phyloP scores from a whole-genome alignment of 768 basidiomycete species.

The Royoungia palumana region DNA sequence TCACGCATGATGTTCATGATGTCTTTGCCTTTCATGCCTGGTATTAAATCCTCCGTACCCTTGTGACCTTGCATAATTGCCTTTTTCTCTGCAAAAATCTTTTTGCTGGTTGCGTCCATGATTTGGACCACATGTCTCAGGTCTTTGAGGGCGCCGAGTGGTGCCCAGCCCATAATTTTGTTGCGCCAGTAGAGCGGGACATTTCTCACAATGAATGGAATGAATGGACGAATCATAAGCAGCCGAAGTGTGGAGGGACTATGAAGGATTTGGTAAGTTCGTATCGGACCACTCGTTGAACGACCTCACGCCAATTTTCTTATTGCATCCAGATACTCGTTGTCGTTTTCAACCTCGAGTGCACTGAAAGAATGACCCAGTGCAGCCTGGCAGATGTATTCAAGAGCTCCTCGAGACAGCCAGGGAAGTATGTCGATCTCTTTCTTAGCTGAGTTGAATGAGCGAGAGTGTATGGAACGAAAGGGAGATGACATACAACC shows the following conservation, averaged over 20 bases:
- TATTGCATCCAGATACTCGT: slow-evolving; percentile 30
- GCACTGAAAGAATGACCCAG: slow-evolving; percentile 35
- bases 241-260: slow-evolving; percentile 28
- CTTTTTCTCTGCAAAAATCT: slow-evolving; percentile 31
- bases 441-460: slow-evolving; percentile 13
- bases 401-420: slow-evolving; percentile 33
- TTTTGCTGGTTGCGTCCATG: slow-evolving; percentile 29
- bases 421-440: slow-evolving; percentile 36
- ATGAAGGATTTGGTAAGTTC: neutral
- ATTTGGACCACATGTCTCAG: slow-evolving; percentile 25
- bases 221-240: slow-evolving; percentile 30
- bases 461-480: neutral
- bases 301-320: slow-evolving; percentile 29
- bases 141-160: slow-evolving; percentile 26
- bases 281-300: neutral
- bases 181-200: slow-evolving; percentile 30
- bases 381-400: slow-evolving; percentile 34
- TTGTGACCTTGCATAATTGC: slow-evolving; percentile 14
- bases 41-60: slow-evolving; percentile 6
- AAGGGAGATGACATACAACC: slow-evolving; percentile 14
- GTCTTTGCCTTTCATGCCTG: slow-evolving; percentile 27
- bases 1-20: slow-evolving; percentile 41
- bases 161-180: slow-evolving; percentile 33
- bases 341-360: slow-evolving; percentile 22
- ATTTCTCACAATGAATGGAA: slow-evolving; percentile 30